Evolutionary conservation across 371 early-diverging fungal genomes (phyloP).

Genomic region (Actinomucor elegans): DNA sequence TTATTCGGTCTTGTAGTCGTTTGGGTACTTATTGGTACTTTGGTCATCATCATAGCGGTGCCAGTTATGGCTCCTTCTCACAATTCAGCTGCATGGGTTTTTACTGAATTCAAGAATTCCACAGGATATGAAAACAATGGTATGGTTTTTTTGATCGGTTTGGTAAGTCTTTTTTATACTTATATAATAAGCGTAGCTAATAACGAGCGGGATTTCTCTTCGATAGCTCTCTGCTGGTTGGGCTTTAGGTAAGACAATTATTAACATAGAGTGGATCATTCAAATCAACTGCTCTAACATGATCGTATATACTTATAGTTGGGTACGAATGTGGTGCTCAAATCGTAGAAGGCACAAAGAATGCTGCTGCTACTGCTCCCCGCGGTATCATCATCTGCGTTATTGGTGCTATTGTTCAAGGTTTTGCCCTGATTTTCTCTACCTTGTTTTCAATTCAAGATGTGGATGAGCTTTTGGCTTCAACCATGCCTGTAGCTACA

Average conservation of each 20-base stretch:
- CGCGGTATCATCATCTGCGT: slow-evolving; percentile 41
- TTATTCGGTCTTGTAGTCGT: slow-evolving; percentile 19
- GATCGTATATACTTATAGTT: not conserved
- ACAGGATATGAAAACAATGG: slow-evolving; percentile 37
- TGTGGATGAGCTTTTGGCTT: slow-evolving; percentile 21
- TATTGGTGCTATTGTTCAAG: slow-evolving; percentile 30
- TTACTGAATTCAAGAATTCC: slow-evolving; percentile 38
- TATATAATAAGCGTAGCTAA: no score
- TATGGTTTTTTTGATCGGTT: slow-evolving; percentile 40
- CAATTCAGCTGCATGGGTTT: slow-evolving; percentile 35
- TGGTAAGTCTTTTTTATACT: slow-evolving; percentile 17
- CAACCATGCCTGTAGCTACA: slow-evolving; percentile 17
- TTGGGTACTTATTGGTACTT: slow-evolving; percentile 35
- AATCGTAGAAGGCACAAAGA: slow-evolving; percentile 45
- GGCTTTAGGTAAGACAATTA: slow-evolving; percentile 22
- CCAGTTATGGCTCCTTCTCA: slow-evolving; percentile 42
- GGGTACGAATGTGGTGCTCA: slow-evolving; percentile 48
- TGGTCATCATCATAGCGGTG: slow-evolving; percentile 25
- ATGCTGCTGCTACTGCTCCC: slow-evolving; percentile 40
- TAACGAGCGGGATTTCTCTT: no score
- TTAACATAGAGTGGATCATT: no score
- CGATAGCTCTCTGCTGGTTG: slow-evolving; percentile 26
- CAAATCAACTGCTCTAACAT: not conserved
- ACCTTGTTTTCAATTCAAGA: slow-evolving; percentile 45
- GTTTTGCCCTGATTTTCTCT: slow-evolving; percentile 30